Evolutionary conservation across 805 yeast species (phyloP), one percentile per base, ranked within the genome.

Genomic region (Wickerhamomyces bovis): DNA sequence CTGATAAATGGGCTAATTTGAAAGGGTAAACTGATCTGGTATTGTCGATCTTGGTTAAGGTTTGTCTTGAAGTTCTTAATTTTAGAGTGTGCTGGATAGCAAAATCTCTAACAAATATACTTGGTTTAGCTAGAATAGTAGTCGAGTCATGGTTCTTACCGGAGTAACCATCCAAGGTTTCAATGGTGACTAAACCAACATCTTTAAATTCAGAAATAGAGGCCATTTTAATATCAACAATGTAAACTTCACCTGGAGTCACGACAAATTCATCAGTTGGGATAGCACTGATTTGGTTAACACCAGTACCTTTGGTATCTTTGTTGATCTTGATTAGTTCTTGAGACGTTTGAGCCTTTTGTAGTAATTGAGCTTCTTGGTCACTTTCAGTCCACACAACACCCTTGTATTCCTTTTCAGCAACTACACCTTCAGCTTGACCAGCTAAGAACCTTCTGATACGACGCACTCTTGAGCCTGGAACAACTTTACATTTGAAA

Each of bases 401-500:
- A 62, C 96, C 97, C 67, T 92, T 90, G 69, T 85, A 87, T 54
- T 88, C 96, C 61, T 82, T 78, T 70, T 92, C 99, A 35, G 90
- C 92, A 53, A 89, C 94, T 46, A 89, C 72, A 63, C 89, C 94
- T 62, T 89, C 95, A 49, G 90, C 83, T 72, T 94, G 99, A 45
- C 99, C 99, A 36, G 96, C 95, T 61, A 94, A 78, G 60, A 92
- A 94, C 62, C 98, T 80, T 72, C 96, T 80, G 48, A 90, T 76
- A 65, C 97, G 79, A 70, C 99, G 84, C 39, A 94, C 86, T 64
- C 88, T 83, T 20, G 97, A 87, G 0, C 96, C 96, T 26, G 98
- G 98, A 33, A 87, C 89, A 45, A 94, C 89, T 48, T 74, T 73
- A 72, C 96, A 89, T 63, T 85, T 80, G 69, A 82, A 94, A 1